Conservation (phyloP, 306 rosid genomes). For the Albizia julibrissin region DNA sequence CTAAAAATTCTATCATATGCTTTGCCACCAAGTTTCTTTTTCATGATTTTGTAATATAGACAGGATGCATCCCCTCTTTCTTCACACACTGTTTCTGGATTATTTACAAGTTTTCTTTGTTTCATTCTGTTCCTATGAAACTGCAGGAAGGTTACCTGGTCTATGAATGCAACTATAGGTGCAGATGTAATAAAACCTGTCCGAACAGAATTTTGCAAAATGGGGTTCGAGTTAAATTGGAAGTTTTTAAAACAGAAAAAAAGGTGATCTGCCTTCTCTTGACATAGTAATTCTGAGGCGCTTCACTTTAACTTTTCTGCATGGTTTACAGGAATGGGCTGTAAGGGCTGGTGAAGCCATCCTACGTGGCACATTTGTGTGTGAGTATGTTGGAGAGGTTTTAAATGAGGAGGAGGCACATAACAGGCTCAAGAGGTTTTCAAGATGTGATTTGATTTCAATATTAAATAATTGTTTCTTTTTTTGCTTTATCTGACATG, state of each 20-base stretch:
- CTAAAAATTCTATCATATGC: neutral
- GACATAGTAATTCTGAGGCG: constrained; percentile 26
- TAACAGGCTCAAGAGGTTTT: constrained; percentile 68
- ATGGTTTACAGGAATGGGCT: constrained; percentile 81
- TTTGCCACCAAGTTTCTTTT: constrained; percentile 11
- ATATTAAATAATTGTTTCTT: neutral
- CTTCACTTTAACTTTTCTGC: constrained; percentile 35
- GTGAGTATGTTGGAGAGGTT: constrained; percentile 93
- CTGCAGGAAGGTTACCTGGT: constrained; percentile 98
- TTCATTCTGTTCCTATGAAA: constrained; percentile 29
- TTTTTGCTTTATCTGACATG: constrained; percentile 31
- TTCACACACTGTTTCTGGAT: constrained; percentile 17
- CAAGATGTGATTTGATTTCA: constrained; percentile 23
- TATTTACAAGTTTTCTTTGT: constrained; percentile 31
- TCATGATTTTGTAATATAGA: constrained; percentile 5
- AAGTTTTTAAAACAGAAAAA: constrained; percentile 81
- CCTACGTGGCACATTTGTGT: constrained; percentile 88
- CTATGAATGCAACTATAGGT: constrained; percentile 86
- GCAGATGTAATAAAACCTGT: constrained; percentile 81
- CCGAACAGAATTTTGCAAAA: constrained; percentile 94
- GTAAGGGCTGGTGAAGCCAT: constrained; percentile 89
- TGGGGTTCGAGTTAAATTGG: constrained; percentile 85
- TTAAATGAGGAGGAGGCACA: constrained; percentile 73
- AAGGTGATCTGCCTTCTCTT: constrained; percentile 55
- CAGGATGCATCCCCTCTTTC: neutral